A percentile compares a stretch with the other conserved stretches of the same genome.
phyloP scores from a whole-genome alignment of 352 stramenopile genomes.

The Phytophthora capsici region DNA sequence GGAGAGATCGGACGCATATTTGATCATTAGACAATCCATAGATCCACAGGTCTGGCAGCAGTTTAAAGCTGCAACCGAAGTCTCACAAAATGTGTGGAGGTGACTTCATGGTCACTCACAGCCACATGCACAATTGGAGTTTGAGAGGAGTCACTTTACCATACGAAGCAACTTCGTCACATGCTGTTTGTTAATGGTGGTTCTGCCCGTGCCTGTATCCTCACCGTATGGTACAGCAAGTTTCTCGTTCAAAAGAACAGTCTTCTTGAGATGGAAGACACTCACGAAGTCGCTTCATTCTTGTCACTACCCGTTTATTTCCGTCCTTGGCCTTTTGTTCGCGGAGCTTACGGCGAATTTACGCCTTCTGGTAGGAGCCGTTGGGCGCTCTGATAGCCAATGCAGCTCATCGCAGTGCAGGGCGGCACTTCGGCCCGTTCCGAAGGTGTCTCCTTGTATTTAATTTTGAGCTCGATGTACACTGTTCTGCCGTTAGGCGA shows the following conservation, averaged over 20 bases:
- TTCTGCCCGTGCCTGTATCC: background rate
- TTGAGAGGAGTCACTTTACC: background rate
- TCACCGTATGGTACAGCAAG: background rate
- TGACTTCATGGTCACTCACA: background rate
- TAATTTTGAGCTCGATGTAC: too few relatives aligned
- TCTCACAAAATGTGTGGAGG: background rate
- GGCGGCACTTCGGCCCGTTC: background rate
- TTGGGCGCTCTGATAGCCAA: background rate
- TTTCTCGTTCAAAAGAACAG: background rate
- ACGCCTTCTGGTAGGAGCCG: background rate
- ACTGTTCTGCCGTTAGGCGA: too few relatives aligned
- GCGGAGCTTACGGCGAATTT: background rate
- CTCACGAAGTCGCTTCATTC: background rate
- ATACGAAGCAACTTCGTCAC: background rate
- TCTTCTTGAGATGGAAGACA: background rate
- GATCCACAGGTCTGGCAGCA: background rate
- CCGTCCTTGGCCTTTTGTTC: background rate
- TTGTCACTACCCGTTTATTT: background rate
- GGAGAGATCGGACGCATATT: too few relatives aligned
- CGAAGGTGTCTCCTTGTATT: too few relatives aligned
- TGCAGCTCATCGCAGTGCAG: background rate
- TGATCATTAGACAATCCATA: too few relatives aligned
- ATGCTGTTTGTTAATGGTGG: background rate
- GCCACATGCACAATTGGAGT: background rate
- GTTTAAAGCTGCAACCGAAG: background rate